Base-by-base conservation (phyloP, 192 early-diverging fungal genomes). In the Coemansia sp. region DNA sequence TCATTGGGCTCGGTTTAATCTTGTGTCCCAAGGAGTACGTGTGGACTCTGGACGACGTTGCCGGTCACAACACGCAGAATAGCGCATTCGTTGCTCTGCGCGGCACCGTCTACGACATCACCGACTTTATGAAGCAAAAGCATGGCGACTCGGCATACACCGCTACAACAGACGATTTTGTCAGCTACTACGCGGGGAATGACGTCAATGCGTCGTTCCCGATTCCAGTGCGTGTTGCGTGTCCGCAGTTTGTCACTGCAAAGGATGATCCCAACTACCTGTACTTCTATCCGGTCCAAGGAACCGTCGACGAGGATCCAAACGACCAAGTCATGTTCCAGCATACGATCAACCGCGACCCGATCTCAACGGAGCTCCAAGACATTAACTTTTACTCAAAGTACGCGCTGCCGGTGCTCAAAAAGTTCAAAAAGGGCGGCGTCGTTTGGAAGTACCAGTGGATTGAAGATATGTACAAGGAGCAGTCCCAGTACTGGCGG, bases 1-100 rank as follows among this genome's bases (percentile, higher is more conserved):
- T 98, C 62, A 85, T 93, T 42, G 92, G 89, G 0, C 84, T 98
- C 23, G 90, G 91, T 6, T 75, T 87, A 46, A 56, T 95, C 2
- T 85, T 97, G 69, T 97, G 95, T 65, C 93, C 93, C 33, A 64
- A 65, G 52, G 65, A 68, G 65, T 86, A 85, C 3, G 82, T 88
- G 49, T 80, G 86, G 41, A 76, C 88, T 3, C 81, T 83, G 54
- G 83, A 81, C 9, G 61, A 79, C 17, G 69, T 83, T 15, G 82
- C 89, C 15, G 85, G 89, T n/a, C 66, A 78, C 11, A 71, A 74
- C 67, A 85, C 88, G 53, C 71, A 73, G 32, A 71, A 85, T 5
- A 77, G 79, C 20, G 74, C 83, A 71, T 89, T 75, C 60, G 85
- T 91, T 19, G 85, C 85, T 17, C 46, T 87, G 29, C 84, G 86